Conservation (phyloP, 257 asterid species). For the Nicotiana knightiana region DNA sequence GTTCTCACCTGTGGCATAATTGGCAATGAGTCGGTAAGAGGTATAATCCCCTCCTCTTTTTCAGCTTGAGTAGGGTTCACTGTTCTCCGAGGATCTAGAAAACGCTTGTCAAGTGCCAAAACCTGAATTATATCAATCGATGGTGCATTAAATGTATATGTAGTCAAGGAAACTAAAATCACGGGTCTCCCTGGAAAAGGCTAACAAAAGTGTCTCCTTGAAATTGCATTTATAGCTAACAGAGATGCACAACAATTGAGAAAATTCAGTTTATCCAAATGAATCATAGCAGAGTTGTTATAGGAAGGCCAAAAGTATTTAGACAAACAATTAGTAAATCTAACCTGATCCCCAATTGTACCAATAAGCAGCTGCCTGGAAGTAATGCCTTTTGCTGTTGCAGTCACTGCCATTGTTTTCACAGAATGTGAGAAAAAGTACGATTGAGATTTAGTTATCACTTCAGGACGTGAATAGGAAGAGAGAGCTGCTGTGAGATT, state of each 20-base stretch:
- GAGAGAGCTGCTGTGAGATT: constrained; percentile 86
- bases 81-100: constrained; percentile 84
- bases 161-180: not conserved
- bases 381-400: constrained; percentile 92
- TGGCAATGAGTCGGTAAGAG: constrained; percentile 89
- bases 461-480: constrained; percentile 85
- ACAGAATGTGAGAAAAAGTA: constrained; percentile 81
- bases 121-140: constrained; percentile 39
- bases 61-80: constrained; percentile 86
- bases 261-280: not conserved
- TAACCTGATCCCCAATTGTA: constrained; percentile 89
- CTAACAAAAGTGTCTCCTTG: not conserved
- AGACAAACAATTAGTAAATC: not conserved
- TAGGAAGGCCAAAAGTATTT: not conserved
- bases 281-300: not conserved
- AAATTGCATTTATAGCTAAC: not conserved
- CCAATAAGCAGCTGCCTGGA: constrained; percentile 91
- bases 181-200: not conserved
- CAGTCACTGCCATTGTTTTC: constrained; percentile 74
- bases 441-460: constrained; percentile 71
- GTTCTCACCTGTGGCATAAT: constrained; percentile 74
- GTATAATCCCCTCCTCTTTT: constrained; percentile 96
- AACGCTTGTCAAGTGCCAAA: constrained; percentile 94
- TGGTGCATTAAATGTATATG: not conserved
- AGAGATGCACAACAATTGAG: not conserved